Conservation (phyloP, 768 basidiomycete genomes). For the Termitomyces sp. region DNA sequence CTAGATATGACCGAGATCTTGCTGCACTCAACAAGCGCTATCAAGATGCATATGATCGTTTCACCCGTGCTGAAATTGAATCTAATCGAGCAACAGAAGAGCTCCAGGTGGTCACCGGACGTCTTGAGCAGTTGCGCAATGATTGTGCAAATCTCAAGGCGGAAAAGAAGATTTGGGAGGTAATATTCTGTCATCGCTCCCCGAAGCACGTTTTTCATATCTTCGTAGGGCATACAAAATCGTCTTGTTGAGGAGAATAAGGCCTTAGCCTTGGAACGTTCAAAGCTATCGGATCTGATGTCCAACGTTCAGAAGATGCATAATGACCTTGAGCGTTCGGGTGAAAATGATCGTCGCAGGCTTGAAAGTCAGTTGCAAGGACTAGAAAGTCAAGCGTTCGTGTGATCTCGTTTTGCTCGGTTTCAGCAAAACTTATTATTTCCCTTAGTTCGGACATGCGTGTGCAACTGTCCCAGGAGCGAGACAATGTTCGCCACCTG, state of each 20-base stretch:
- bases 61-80: constrained; percentile 71
- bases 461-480: constrained; percentile 64
- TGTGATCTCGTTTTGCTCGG: constrained; percentile 5
- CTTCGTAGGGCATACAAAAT: constrained; percentile 60
- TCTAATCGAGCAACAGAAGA: constrained; percentile 67
- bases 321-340: constrained; percentile 77
- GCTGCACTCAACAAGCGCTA: constrained; percentile 66
- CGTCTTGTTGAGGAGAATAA: constrained; percentile 87
- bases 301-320: constrained; percentile 88
- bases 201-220: constrained; percentile 7
- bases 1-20: constrained; percentile 57
- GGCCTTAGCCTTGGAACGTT: constrained; percentile 71
- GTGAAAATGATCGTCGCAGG: constrained; percentile 76
- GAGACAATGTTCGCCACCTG: constrained; percentile 69
- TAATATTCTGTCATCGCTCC: constrained; percentile 18
- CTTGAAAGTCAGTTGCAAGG: constrained; percentile 77
- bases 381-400: constrained; percentile 75
- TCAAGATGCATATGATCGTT: constrained; percentile 67
- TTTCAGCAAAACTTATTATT: not conserved
- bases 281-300: constrained; percentile 84
- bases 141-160: constrained; percentile 86
- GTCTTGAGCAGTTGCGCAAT: constrained; percentile 74
- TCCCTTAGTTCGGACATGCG: constrained; percentile 65
- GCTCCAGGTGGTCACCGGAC: constrained; percentile 49
- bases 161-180: constrained; percentile 94